Evolutionary conservation across 2,329 filamentous ascomycete genomes (phyloP).

Genomic region (Scleromitrula shiraiana): DNA sequence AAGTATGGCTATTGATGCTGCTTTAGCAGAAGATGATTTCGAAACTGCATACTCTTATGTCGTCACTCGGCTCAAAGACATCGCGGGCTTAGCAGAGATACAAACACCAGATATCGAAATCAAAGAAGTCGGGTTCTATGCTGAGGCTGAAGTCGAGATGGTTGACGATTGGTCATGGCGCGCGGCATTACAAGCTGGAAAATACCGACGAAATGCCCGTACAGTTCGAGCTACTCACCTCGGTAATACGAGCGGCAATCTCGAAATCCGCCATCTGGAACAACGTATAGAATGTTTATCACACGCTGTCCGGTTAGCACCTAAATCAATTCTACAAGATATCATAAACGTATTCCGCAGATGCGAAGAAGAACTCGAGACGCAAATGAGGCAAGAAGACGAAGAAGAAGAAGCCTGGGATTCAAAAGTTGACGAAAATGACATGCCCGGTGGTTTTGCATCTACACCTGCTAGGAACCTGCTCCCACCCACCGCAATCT

Average conservation of each 20-base stretch:
- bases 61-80: constrained; percentile 54
- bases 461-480: constrained; percentile 29
- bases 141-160: constrained; percentile 17
- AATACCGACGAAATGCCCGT: constrained; percentile 52
- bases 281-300: constrained; percentile 76
- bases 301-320: constrained; percentile 66
- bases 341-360: constrained; percentile 68
- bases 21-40: constrained; percentile 69
- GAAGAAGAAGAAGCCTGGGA: constrained; percentile 66
- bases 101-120: constrained; percentile 16
- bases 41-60: constrained; percentile 84
- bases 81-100: constrained; percentile 26
- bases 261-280: constrained; percentile 63
- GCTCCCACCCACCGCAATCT: constrained; percentile 18
- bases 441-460: constrained; percentile 49
- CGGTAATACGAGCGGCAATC: constrained; percentile 50
- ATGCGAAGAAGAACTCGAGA: constrained; percentile 70
- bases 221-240: constrained; percentile 51
- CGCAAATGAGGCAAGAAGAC: constrained; percentile 57
- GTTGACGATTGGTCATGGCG: constrained; percentile 68
- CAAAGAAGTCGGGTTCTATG: constrained; percentile 19
- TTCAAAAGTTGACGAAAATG: constrained; percentile 49
- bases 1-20: constrained; percentile 73
- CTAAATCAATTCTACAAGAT: constrained; percentile 60
- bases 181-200: constrained; percentile 69